Evolutionary conservation across 805 yeast species (phyloP), one percentile per base, ranked within the genome.

Genomic region (Lipomyces spencermartinsiae): DNA sequence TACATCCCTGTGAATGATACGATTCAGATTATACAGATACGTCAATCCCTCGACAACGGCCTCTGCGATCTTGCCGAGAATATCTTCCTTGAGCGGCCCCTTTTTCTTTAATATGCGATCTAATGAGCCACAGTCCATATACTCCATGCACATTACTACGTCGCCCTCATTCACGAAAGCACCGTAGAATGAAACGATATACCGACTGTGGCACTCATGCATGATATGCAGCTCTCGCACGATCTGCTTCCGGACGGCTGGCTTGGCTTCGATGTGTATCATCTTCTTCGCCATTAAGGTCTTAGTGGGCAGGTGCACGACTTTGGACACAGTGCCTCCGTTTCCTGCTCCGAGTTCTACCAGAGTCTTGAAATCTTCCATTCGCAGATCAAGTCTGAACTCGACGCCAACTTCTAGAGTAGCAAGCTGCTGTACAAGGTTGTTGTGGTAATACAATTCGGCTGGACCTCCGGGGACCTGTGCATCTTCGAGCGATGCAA

Each of bases 1-100:
- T 73, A 95, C 93, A 77, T 95, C 99, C 71, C 99, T 83, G 77
- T 95, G 99, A 66, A 95, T 91, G 75, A 95, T 94, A 68, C 92
- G 86, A 77, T 93, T 97, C 33, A 87, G 84, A 25, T 89, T 86
- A 78, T 95, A 94, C 33, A 94, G 81, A 75, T 93, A 95, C 46
- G 86, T 85, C 66, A 94, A 82, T 0, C 98, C 98, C 34, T 88
- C 86, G 12, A 93, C 81, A 0, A 95, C 93, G 7, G 92, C 87
- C 70, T 80, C 88, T 9, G 95, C 87, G 34, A 93, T 86, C 74
- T 89, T 90, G 61, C 89, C 88, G 31, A 94, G 81, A 63, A 92
- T 88, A 62, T 82, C 80, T 70, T 89, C 90, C 2, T 91, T 89
- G 49, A 91, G 82, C 12, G 88, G 87, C 4, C 93, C 92, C 57